Conservation (phyloP, 1,139 yeast species). For the Arxiozyma telluris region DNA sequence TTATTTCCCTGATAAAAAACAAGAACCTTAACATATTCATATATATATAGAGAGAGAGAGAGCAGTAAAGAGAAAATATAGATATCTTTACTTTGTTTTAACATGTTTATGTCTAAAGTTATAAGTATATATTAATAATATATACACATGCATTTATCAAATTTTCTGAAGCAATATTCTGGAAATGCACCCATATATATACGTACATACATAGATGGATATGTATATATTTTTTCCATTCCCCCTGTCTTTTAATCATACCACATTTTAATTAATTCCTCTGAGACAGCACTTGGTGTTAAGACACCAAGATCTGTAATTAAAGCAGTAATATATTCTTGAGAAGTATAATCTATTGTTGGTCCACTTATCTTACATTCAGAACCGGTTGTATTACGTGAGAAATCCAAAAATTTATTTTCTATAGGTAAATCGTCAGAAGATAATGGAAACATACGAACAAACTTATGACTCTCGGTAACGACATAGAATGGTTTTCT, state of each 20-base stretch:
- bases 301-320: slow-evolving; percentile 94
- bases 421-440: slow-evolving; percentile 84
- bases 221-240: slow-evolving; percentile 3
- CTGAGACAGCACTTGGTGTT: slow-evolving; percentile 96
- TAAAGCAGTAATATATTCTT: slow-evolving; percentile 88
- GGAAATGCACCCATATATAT: background rate
- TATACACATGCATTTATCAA: background rate
- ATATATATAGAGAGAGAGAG: too few relatives aligned
- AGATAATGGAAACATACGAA: slow-evolving; percentile 87
- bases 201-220: background rate
- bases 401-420: slow-evolving; percentile 35
- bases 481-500: slow-evolving; percentile 92
- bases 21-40: background rate
- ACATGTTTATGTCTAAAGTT: background rate
- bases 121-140: background rate
- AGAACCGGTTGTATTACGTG: slow-evolving; percentile 30
- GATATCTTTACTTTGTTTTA: background rate
- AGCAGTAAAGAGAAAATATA: background rate
- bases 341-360: slow-evolving; percentile 85
- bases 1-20: slow-evolving; percentile 8
- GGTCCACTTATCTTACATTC: slow-evolving; percentile 38
- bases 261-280: slow-evolving; percentile 97
- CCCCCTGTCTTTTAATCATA: slow-evolving; percentile 46
- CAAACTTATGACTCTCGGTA: slow-evolving; percentile 93
- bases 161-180: background rate